phyloP scores from a whole-genome alignment of 192 early-diverging fungal genomes.

The Bifiguratus adelaidae region DNA sequence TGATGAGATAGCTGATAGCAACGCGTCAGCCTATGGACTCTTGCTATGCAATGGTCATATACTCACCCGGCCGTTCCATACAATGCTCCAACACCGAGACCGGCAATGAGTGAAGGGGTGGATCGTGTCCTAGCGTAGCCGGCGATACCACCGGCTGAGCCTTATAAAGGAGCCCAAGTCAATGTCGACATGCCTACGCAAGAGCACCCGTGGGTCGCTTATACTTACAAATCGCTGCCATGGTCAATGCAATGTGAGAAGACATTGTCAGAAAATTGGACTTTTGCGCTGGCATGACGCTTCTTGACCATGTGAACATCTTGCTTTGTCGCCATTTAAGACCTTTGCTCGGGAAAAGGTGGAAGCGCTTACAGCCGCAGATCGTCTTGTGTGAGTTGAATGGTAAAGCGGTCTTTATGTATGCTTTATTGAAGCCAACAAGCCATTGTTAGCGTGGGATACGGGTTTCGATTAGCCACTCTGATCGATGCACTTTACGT shows the following conservation, averaged over 20 bases:
- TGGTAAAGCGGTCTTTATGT: no score
- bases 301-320: no score
- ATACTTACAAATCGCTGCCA: slow-evolving; percentile 6
- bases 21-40: no score
- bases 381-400: no score
- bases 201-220: not conserved
- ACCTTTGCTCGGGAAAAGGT: no score
- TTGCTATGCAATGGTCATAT: not conserved
- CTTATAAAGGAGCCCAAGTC: not conserved
- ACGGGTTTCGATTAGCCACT: no score
- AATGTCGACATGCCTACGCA: not conserved
- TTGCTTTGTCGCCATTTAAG: no score
- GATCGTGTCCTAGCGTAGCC: slow-evolving; percentile 23
- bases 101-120: slow-evolving; percentile 22
- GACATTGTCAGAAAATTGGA: not conserved
- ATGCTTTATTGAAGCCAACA: no score
- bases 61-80: slow-evolving; percentile 25
- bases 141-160: slow-evolving; percentile 14
- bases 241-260: slow-evolving; percentile 2
- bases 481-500: no score
- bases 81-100: slow-evolving; percentile 18
- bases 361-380: no score
- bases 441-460: no score
- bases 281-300: no score
- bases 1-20: slow-evolving; percentile 12